phyloP scores from a whole-genome alignment of 1,139 yeast genomes.

The Geotrichum phurueaensis region DNA sequence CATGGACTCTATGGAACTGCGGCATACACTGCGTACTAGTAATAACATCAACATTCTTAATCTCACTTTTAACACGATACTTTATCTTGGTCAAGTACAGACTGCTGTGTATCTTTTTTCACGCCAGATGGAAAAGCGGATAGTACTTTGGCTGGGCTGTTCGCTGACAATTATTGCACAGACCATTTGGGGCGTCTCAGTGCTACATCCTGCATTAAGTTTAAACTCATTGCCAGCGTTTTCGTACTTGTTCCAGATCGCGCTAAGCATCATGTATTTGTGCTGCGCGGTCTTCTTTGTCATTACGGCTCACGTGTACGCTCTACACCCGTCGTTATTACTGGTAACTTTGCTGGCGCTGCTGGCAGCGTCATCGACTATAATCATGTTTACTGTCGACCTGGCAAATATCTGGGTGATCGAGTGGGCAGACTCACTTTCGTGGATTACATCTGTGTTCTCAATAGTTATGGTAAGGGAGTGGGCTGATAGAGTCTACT shows the following conservation, averaged over 20 bases:
- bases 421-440: slow-evolving; percentile 65
- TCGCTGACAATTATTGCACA: slow-evolving; percentile 54
- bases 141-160: slow-evolving; percentile 60
- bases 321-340: slow-evolving; percentile 44
- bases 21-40: slow-evolving; percentile 40
- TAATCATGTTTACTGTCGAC: slow-evolving; percentile 70
- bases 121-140: slow-evolving; percentile 63
- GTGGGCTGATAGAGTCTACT: slow-evolving; percentile 65
- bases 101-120: slow-evolving; percentile 66
- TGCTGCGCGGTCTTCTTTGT: slow-evolving; percentile 58
- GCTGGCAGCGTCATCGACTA: slow-evolving; percentile 48
- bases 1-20: slow-evolving; percentile 47
- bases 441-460: slow-evolving; percentile 61
- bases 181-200: slow-evolving; percentile 63
- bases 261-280: slow-evolving; percentile 66
- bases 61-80: slow-evolving; percentile 51
- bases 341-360: slow-evolving; percentile 51
- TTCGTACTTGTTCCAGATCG: slow-evolving; percentile 68
- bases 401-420: slow-evolving; percentile 68
- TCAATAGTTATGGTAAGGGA: slow-evolving; percentile 79
- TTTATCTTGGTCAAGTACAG: slow-evolving; percentile 71
- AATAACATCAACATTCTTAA: slow-evolving; percentile 50
- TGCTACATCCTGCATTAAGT: slow-evolving; percentile 43
- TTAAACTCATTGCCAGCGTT: slow-evolving; percentile 71
- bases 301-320: slow-evolving; percentile 47